Percentiles rank a stretch among this genome's conserved stretches.
Evolutionary conservation across 1,284 basidiomycete genomes (phyloP).

Genomic region (Ceratobasidium sp.): DNA sequence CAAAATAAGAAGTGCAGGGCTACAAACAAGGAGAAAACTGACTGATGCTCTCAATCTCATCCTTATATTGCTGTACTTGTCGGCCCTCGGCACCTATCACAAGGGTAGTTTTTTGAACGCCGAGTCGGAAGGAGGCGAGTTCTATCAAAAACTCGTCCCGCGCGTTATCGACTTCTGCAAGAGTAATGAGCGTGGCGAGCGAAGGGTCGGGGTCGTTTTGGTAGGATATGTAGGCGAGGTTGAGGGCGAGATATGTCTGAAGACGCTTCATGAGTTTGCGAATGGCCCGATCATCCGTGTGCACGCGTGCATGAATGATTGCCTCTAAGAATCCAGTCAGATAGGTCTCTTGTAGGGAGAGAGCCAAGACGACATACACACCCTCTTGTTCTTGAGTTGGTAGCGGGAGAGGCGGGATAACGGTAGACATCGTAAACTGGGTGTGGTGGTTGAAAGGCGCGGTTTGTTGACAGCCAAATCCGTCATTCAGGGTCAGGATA

Average conservation of each 20-base stretch:
- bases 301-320: conserved; percentile 79
- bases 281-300: conserved; percentile 69
- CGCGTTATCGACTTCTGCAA: conserved; percentile 66
- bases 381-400: conserved; percentile 39
- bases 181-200: conserved; percentile 57
- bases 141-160: conserved; percentile 80
- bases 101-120: conserved; percentile 77
- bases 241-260: conserved; percentile 43
- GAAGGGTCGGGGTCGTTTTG: conserved; percentile 65
- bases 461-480: conserved; percentile 18
- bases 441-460: conserved; percentile 21
- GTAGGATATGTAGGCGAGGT: conserved; percentile 70
- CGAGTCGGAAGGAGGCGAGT: conserved; percentile 74
- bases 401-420: conserved; percentile 17
- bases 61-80: conserved; percentile 81
- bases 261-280: conserved; percentile 70
- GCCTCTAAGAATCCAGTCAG: conserved; percentile 61
- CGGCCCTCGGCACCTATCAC: conserved; percentile 82
- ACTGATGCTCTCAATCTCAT: conserved; percentile 76
- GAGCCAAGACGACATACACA: conserved; percentile 21
- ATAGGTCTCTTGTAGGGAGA: not conserved
- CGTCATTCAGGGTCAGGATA: too few relatives aligned
- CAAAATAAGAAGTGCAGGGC: conserved; percentile 42
- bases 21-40: conserved; percentile 50
- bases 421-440: too few relatives aligned